Evolutionary conservation across 768 basidiomycete species (phyloP), one percentile per base, ranked within the genome.

Genomic region (Tulasnella sp.): DNA sequence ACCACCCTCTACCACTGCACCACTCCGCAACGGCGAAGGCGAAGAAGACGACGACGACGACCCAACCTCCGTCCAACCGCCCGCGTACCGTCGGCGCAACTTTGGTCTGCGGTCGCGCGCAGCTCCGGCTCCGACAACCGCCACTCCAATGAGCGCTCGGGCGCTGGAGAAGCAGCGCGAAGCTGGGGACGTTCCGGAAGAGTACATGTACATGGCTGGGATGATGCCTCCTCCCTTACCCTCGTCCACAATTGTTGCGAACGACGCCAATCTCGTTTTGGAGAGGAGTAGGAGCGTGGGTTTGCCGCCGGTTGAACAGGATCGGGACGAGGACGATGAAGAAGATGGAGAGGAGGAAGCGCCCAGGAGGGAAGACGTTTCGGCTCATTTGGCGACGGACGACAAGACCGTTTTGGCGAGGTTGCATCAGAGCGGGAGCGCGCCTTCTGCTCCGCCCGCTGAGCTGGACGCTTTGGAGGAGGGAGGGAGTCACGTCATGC

Each of bases 321-420:
- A 39, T 70, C 22, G 42, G n/a, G 25, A n/a, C 7, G 22, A 73
- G 9, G 72, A 42, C n/a, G 72, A n/a, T 9, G 9, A 45, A 15
- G 72, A 73, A 0, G 25, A 25, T 3, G 73, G 38, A 25, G 29
- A 29, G 14, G 67, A 70, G 3, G 42, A 25, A 19, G 67, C 70
- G 15, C 17, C 25, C 4, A 42, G 29, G 42, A 64, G 68, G 17
- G 75, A 3, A 29, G 67, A 36, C 17, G 29, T 75, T 14, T 36
- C 67, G 15, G 77, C 52, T 25, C 78, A 79, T 39, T 38, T 79
- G 3, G 78, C 78, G 25, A 79, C 78, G 58, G 78, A 79, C 52
- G 78, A 79, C 71, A 78, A 78, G 40, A 31, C 67, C 0, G 37
- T 67, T 31, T 52, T 79, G 25, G 78, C 37, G 36, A 19, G 73